Evolutionary conservation across 345 rosid species (phyloP).

Genomic region (Carallia pectinifolia): DNA sequence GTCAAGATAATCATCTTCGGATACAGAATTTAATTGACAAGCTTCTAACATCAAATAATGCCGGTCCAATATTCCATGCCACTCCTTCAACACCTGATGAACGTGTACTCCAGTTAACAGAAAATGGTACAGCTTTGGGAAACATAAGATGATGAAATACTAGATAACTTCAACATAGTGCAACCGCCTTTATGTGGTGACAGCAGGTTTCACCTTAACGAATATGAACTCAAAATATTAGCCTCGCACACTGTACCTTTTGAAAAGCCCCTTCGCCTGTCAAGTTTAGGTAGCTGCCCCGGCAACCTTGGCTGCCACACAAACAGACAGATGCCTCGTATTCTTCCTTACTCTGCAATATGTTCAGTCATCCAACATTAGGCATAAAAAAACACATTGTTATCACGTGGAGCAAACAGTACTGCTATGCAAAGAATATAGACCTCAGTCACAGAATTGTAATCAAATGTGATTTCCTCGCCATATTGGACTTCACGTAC

Average conservation of each 20-base stretch:
- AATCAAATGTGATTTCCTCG: constrained; percentile 98
- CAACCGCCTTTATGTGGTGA: background rate
- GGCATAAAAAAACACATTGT: background rate
- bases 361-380: constrained; percentile 24
- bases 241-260: constrained; percentile 50
- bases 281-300: constrained; percentile 98
- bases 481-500: constrained; percentile 77
- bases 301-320: constrained; percentile 99
- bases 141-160: background rate
- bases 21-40: constrained; percentile 71
- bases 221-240: background rate
- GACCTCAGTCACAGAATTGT: constrained; percentile 98
- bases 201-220: no score
- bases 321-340: constrained; percentile 99
- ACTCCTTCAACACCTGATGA: constrained; percentile 78
- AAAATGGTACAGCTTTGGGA: background rate
- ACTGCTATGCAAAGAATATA: constrained; percentile 20
- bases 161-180: background rate
- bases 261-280: constrained; percentile 99
- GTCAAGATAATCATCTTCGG: constrained; percentile 96
- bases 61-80: constrained; percentile 89
- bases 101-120: constrained; percentile 12
- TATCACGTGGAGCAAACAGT: background rate
- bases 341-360: constrained; percentile 94
- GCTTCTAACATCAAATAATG: constrained; percentile 89